Evolutionary conservation across 129 eudicot genomes (phyloP).

Genomic region (Deinandra increscens): DNA sequence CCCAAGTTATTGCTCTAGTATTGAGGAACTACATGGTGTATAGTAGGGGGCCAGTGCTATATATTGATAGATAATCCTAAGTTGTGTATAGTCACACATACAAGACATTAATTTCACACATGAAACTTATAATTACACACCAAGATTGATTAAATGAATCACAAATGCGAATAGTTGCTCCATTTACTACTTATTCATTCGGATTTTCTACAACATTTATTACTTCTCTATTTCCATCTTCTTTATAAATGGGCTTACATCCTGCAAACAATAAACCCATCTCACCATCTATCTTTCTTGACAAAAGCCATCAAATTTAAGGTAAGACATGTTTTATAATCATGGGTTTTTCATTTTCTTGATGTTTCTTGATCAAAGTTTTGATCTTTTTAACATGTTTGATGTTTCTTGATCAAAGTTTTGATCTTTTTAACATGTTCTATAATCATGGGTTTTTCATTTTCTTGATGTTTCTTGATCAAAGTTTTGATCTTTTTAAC

Average conservation of each 20-base stretch:
- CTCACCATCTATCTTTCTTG: constrained; percentile 24
- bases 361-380: constrained; percentile 6
- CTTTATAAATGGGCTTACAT: constrained; percentile 50
- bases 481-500: no score
- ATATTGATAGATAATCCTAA: no score
- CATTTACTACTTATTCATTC: constrained; percentile 11
- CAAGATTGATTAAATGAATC: constrained; percentile 28
- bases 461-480: no score
- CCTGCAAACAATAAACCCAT: constrained; percentile 46
- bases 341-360: constrained; percentile 15
- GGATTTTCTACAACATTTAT: constrained; percentile 54
- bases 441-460: no score
- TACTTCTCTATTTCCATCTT: constrained; percentile 28
- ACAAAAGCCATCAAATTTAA: constrained; percentile 27
- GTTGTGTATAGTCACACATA: constrained; percentile 16
- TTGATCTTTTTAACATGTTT: no score
- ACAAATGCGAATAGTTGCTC: background rate
- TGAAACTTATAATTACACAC: constrained; percentile 39
- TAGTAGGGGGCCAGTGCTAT: no score
- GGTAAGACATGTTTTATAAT: constrained; percentile 28
- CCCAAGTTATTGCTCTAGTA: no score
- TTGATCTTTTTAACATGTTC: no score
- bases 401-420: no score
- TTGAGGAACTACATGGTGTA: no score
- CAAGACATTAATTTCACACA: constrained; percentile 19